A percentile compares a stretch with the other conserved stretches of the same genome.
phyloP scores from a whole-genome alignment of 1,139 yeast genomes.

The Saccharomycopsis hybrid region DNA sequence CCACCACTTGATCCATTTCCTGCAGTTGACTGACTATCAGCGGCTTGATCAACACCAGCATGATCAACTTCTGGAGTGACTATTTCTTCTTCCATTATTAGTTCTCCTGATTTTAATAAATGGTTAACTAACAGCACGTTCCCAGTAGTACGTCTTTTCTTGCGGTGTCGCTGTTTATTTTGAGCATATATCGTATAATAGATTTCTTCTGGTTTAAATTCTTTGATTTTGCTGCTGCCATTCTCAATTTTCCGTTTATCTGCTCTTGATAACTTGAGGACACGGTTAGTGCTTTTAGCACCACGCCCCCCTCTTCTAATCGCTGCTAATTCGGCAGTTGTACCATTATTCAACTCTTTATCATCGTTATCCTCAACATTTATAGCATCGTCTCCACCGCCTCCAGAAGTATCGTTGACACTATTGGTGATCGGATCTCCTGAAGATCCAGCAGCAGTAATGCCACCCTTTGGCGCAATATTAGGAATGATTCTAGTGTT shows the following conservation, averaged over 20 bases:
- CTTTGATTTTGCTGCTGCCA: constrained; percentile 9
- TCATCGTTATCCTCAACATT: not conserved
- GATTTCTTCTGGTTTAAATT: constrained; percentile 14
- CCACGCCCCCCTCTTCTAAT: constrained; percentile 10
- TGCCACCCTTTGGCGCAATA: no score
- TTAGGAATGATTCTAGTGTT: no score
- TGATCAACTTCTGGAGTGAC: no score
- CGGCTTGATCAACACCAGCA: no score
- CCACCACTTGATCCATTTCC: no score
- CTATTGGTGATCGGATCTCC: not conserved
- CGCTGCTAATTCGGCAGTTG: constrained; percentile 1
- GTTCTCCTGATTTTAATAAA: not conserved
- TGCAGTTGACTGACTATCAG: no score
- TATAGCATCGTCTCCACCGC: not conserved
- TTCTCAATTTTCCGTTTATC: constrained; percentile 13
- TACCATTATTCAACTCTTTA: not conserved
- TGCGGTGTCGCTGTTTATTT: constrained; percentile 1
- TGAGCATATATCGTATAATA: constrained; percentile 8
- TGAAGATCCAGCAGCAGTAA: not conserved
- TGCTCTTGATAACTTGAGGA: constrained; percentile 9
- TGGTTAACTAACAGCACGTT: constrained; percentile 14
- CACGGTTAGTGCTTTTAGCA: constrained; percentile 1
- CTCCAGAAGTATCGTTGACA: not conserved
- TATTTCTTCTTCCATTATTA: constrained; percentile 7
- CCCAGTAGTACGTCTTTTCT: constrained; percentile 10